Evolutionary conservation across 176 grass and related monocot genomes (phyloP), one percentile per base, ranked within the genome.

Genomic region (Zea luxurians): DNA sequence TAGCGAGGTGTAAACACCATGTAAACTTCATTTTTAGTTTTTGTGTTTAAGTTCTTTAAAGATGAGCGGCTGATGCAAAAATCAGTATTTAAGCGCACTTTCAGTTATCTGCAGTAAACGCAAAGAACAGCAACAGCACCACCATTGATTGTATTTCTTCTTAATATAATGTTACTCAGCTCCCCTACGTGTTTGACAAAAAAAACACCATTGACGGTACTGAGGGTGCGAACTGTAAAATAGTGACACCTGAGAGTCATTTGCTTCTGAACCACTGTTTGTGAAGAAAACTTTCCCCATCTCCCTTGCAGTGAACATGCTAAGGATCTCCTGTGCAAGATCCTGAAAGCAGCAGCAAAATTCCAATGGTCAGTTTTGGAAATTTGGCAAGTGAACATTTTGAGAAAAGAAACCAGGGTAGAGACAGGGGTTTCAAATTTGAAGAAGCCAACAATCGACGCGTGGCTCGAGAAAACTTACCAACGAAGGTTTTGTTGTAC

Each of bases 211-310:
- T 44, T 45, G 4, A 70, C 13, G 45, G 6, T 38, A 45, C 3
- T 16, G 57, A 13, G 38, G 34, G 46, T 20, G 7, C 15, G 11
- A 65, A 66, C 44, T 20, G 37, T 66, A 61, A 37, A 46, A 27
- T 11, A 55, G 45, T 18, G 64, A 61, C 70, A 98, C 96, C 88
- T 95, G 96, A 18, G 96, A 95, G 69, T 99, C 96, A 83, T 99
- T 99, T 65, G 96, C 96, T 90, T 99, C 96, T 17, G 96, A 99
- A 66, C 96, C 92, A n/a, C 92, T 99, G 66, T 92, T 99, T 57
- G 96, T 94, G 83, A 99, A 99, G 83, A 95, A 99, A 18, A 94
- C 90, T 74, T 99, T 99, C 38, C 89, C 89, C 96, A 99, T 95
- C 85, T 99, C 77, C 41, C 77, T 94, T 79, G 89, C 89, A 10